Evolutionary conservation across 2,329 filamentous ascomycete species (phyloP).

Genomic region (Chalaropsis thielavioides): DNA sequence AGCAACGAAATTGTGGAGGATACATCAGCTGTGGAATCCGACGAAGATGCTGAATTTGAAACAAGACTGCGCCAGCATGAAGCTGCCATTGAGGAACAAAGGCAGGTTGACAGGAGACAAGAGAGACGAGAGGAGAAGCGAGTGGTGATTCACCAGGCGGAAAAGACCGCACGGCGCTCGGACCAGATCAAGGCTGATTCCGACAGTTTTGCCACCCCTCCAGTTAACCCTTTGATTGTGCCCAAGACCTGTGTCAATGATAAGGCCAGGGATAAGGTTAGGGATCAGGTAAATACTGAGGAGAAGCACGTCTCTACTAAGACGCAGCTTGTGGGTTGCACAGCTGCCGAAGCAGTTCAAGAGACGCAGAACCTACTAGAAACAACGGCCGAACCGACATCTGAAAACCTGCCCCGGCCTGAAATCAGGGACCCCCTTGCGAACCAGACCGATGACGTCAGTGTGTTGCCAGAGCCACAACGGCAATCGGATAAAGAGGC

Average conservation of each 20-base stretch:
- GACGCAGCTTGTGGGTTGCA: neutral
- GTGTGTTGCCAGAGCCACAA: conserved; percentile 19
- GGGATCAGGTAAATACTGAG: neutral
- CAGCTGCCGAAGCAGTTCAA: neutral
- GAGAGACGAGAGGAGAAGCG: neutral
- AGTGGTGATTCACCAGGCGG: neutral
- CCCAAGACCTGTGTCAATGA: neutral
- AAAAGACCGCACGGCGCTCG: neutral
- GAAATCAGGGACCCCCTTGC: neutral
- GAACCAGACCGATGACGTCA: neutral
- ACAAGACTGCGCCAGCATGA: conserved; percentile 21
- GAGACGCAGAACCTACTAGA: neutral
- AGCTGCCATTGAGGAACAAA: conserved; percentile 25
- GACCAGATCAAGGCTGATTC: neutral
- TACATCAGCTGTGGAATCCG: conserved; percentile 21
- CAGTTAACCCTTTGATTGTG: neutral
- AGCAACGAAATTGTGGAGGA: conserved; percentile 19
- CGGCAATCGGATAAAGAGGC: conserved; percentile 14
- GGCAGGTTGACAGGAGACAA: neutral
- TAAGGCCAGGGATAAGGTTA: neutral
- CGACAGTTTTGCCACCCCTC: neutral
- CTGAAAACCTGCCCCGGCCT: neutral
- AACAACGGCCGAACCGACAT: neutral
- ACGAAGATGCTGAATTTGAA: conserved; percentile 18
- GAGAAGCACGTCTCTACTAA: neutral